Conservation (phyloP, 352 stramenopile genomes). For the Pythium apleroticum region DNA sequence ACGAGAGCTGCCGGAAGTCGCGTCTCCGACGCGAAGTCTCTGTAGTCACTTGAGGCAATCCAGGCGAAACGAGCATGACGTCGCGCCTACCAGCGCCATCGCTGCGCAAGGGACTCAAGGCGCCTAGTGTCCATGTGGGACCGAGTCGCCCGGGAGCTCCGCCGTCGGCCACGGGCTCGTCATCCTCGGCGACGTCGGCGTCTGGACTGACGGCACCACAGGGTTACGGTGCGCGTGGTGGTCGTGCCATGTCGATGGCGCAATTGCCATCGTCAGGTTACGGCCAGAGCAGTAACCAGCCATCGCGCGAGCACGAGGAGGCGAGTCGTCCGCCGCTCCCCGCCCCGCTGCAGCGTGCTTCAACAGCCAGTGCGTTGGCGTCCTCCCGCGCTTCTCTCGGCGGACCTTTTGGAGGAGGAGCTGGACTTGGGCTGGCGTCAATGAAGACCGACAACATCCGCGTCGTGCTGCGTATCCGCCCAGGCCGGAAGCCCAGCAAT, state of each 20-base stretch:
- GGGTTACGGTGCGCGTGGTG: background rate
- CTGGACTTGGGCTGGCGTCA: conserved; percentile 13
- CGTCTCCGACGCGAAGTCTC: background rate
- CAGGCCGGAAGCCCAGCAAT: conserved; percentile 7
- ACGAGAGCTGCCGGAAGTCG: background rate
- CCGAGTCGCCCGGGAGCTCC: conserved; percentile 19
- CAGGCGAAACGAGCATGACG: conserved; percentile 1
- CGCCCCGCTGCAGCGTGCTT: conserved; percentile 15
- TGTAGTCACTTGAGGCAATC: background rate
- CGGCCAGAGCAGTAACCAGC: conserved; percentile 16
- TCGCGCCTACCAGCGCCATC: conserved; percentile 23
- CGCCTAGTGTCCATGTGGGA: conserved; percentile 25
- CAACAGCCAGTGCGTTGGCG: conserved; percentile 10
- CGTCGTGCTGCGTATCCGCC: conserved; percentile 28
- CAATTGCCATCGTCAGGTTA: conserved; percentile 13
- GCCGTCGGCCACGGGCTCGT: conserved; percentile 24
- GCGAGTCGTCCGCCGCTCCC: background rate
- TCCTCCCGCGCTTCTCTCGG: background rate
- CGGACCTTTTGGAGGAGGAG: background rate
- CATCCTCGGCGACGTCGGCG: conserved; percentile 21
- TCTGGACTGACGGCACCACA: conserved; percentile 9
- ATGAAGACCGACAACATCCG: conserved; percentile 26
- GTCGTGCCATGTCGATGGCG: conserved; percentile 16
- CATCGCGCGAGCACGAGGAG: conserved; percentile 10
- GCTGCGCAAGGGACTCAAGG: conserved; percentile 23